These are phyloP conservation scores for Striga asiatica DNA, from an alignment of 257 asterid genomes.

Conservation along the genomic window DNA sequence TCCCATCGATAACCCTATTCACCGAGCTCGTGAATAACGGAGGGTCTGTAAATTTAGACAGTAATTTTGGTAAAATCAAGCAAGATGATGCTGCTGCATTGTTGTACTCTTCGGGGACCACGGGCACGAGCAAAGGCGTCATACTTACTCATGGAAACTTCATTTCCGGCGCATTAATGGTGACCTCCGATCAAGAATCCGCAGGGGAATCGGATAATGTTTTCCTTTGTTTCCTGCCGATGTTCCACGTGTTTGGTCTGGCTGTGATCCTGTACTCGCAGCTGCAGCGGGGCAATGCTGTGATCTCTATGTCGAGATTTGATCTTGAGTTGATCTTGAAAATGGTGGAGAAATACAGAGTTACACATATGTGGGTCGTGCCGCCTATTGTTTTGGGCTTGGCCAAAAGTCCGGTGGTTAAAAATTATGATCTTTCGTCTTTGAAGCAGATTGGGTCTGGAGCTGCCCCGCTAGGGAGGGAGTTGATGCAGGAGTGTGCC, in stretches of 20 bases:
- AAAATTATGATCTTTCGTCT: conserved; percentile 50
- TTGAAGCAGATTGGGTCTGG: conserved; percentile 78
- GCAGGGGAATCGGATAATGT: conserved; percentile 45
- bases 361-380: conserved; percentile 73
- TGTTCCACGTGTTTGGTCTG: conserved; percentile 92
- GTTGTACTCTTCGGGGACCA: conserved; percentile 90
- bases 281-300: conserved; percentile 70
- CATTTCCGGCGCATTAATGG: conserved; percentile 55
- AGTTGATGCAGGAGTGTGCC: conserved; percentile 89
- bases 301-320: conserved; percentile 62
- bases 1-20: conserved; percentile 25
- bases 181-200: conserved; percentile 53
- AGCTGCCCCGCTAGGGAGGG: conserved; percentile 95
- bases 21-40: conserved; percentile 34
- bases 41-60: conserved; percentile 32
- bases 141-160: conserved; percentile 66
- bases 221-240: conserved; percentile 63
- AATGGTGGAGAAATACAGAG: conserved; percentile 48
- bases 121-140: conserved; percentile 87
- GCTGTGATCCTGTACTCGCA: conserved; percentile 58
- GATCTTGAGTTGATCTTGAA: conserved; percentile 55
- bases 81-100: conserved; percentile 63
- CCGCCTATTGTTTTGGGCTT: conserved; percentile 79
- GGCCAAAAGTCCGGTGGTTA: conserved; percentile 50
- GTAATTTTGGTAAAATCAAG: conserved; percentile 18